phyloP scores from a whole-genome alignment of 768 basidiomycete species.

The Lentinula edodes region DNA sequence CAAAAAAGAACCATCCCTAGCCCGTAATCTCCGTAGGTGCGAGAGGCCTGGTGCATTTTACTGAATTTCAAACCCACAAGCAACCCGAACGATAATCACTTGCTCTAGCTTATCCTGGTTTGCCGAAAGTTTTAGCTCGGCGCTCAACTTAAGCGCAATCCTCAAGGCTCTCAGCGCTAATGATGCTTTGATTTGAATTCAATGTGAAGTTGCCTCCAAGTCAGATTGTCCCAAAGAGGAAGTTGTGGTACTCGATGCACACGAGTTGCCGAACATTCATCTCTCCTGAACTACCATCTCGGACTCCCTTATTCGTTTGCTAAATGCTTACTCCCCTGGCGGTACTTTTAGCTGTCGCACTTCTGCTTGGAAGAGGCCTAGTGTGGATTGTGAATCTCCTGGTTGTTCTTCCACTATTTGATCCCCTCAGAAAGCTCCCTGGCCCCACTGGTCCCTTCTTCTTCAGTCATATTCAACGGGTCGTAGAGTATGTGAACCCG shows the following conservation, averaged over 20 bases:
- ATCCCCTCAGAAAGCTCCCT: constrained; percentile 42
- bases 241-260: constrained; percentile 1
- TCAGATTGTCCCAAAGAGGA: constrained; percentile 1
- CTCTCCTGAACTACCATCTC: background rate
- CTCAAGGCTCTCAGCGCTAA: background rate
- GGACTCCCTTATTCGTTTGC: background rate
- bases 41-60: too few relatives aligned
- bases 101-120: too few relatives aligned
- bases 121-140: too few relatives aligned
- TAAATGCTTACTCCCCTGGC: background rate
- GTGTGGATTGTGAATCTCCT: constrained; percentile 39
- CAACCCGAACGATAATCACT: too few relatives aligned
- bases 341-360: constrained; percentile 11
- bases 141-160: too few relatives aligned
- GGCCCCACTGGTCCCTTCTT: constrained; percentile 39
- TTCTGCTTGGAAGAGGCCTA: constrained; percentile 29
- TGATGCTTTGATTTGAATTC: background rate
- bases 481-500: constrained; percentile 37
- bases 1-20: too few relatives aligned
- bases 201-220: background rate
- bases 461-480: constrained; percentile 37
- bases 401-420: constrained; percentile 36
- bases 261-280: background rate
- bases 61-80: too few relatives aligned
- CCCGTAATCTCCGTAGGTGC: too few relatives aligned